Base-by-base conservation (phyloP, 805 yeast species). In the Kazachstania africana region DNA sequence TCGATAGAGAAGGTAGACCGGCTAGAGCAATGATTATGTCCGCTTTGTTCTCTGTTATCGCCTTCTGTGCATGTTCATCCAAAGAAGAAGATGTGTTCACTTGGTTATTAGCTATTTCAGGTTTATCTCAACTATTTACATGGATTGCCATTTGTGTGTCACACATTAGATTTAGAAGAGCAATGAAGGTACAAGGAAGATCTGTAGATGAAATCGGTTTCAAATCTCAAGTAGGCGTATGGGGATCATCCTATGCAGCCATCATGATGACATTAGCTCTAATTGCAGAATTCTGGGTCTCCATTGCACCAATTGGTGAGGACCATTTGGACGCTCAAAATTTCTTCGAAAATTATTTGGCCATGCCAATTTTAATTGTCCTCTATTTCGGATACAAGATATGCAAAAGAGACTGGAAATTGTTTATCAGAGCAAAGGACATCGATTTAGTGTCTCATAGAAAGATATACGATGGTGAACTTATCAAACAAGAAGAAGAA, bases 1-100 rank as follows among this genome's bases (percentile, higher is more conserved):
- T 75, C 34, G 83, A 76, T 50, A 63, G 73, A 46, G 63, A 67
- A 23, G 84, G 83, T 34, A 65, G 83, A 47, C 85, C 85, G 16
- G 49, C 71, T 25, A 66, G 59, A 27, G 74, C 75, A 22, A 66
- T 75, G 53, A 17, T 22, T 16, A 31, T 33, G 25, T 66, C 78
- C 14, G 63, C 71, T 29, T 44, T 66, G 8, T 60, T 73, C 47
- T 81, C 78, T 34, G 52, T 74, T 36, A 66, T 79, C 35, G 71
- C 81, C 37, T 78, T 76, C 55, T 64, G 78, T 44, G 78, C 81
- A 13, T 75, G 78, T 10, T 63, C 72, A 16, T 57, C 72, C 29
- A 66, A 72, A 33, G 69, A 72, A 49, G 72, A 62, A 12, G 63
- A 65, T 13, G 78, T 72, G 8, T 76, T 75, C 57, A 62, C 68